Base-by-base conservation (phyloP, 2,329 filamentous ascomycete genomes). In the Phaeosphaeriaceae sp. region DNA sequence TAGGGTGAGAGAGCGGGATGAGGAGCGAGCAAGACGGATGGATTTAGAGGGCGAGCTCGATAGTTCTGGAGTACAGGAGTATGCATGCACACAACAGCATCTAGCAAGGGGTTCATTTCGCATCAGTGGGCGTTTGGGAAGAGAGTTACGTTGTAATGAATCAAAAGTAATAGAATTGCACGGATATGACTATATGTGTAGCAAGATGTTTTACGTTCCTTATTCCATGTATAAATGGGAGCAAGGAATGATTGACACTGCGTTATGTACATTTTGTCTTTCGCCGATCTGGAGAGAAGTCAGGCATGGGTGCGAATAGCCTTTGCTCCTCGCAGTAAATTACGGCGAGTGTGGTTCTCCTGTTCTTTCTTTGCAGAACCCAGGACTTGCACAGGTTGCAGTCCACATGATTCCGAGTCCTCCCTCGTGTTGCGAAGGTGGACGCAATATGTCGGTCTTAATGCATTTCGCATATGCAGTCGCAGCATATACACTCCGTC, bases 201-300 rank as follows among this genome's bases (percentile, higher is more conserved):
- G 68, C 72, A 70, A 54, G 44, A 69, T 71, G 67, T 77, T 68
- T 79, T 79, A 78, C 76, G 68, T 67, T 70, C 76, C 67, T 67
- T 56, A 66, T 65, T 65, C 63, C 65, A 73, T 61, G 15, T 31
- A 61, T 51, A 60, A 57, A 22, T 45, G 61, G 71, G 67, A 53
- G 72, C 66, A 61, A 69, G 72, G 72, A 75, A 70, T 77, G 68
- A 74, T 78, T 78, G 76, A 73, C 66, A 70, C 56, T 68, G 74
- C 73, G 56, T 10, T 31, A 3, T 31, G 22, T 17, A 17, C 31
- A 33, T 49, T 76, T 76, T 67, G 40, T 79, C 67, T 79, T 66
- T 76, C 76, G 77, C 76, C 70, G 63, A 63, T 65, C 69, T 74
- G 71, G 70, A 73, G 68, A 68, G 69, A 65, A 56, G 56, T 56